These are phyloP conservation scores for Vanderwaltozyma tropicalis DNA, from an alignment of 805 yeast species.

Conservation along the genomic window DNA sequence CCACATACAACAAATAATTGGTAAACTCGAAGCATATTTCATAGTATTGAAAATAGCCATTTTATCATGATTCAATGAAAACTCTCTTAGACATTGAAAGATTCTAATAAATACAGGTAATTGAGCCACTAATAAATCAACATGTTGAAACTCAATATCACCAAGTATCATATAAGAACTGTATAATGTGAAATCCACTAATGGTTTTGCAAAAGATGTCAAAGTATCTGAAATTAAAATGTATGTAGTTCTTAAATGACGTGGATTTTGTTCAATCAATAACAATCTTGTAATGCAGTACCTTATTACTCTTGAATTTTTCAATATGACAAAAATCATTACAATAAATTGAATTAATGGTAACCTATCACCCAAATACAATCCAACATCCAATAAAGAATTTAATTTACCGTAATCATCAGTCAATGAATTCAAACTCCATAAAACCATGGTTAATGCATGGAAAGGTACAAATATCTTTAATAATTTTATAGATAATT, in stretches of 20 bases:
- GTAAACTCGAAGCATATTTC: conserved; percentile 63
- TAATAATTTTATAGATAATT: conserved; percentile 12
- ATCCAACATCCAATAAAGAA: no score
- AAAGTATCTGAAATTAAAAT: conserved; percentile 75
- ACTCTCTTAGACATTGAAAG: conserved; percentile 74
- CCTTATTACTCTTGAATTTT: conserved; percentile 33
- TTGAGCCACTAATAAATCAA: conserved; percentile 25
- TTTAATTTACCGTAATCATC: background rate
- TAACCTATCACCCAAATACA: conserved; percentile 2
- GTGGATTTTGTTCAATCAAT: conserved; percentile 29
- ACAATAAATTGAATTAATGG: conserved; percentile 18
- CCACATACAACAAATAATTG: conserved; percentile 36
- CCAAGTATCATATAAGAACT: conserved; percentile 33
- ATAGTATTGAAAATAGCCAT: conserved; percentile 59
- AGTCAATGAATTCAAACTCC: conserved; percentile 5
- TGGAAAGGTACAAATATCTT: conserved; percentile 19
- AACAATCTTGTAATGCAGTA: conserved; percentile 27
- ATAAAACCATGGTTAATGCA: conserved; percentile 5
- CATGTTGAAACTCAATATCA: conserved; percentile 8
- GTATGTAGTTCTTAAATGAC: conserved; percentile 40
- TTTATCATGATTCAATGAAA: conserved; percentile 29
- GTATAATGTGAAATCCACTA: conserved; percentile 60
- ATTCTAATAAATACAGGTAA: conserved; percentile 70
- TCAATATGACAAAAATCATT: conserved; percentile 10
- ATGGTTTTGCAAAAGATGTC: conserved; percentile 67